phyloP scores from a whole-genome alignment of 805 yeast genomes.

The Kodamaea lidongshanica region DNA sequence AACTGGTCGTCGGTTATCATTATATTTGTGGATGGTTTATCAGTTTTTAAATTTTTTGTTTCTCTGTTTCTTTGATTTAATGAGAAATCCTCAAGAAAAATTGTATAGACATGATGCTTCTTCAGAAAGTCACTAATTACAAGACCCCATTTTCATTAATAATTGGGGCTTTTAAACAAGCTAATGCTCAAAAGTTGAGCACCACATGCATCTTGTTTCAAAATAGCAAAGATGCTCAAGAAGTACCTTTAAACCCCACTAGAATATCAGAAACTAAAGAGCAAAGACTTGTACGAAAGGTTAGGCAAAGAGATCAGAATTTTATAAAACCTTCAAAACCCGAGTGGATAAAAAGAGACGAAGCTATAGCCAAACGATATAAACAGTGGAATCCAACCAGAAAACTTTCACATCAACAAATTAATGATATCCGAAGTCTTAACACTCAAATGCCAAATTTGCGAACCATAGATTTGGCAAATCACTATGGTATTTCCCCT shows the following conservation, averaged over 20 bases:
- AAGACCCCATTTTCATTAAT: no score
- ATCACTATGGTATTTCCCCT: constrained; percentile 65
- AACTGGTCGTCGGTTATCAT: constrained; percentile 86
- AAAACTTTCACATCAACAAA: constrained; percentile 60
- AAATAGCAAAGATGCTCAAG: no score
- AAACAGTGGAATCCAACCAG: constrained; percentile 65
- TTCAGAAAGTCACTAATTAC: no score
- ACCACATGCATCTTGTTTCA: no score
- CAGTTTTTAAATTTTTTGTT: constrained; percentile 3
- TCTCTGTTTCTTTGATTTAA: no score
- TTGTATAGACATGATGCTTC: no score
- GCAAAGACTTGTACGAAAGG: constrained; percentile 2
- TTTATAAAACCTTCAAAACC: constrained; percentile 18
- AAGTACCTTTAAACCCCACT: no score
- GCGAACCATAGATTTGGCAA: constrained; percentile 52
- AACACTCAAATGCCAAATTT: constrained; percentile 56
- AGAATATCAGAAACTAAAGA: constrained; percentile 3
- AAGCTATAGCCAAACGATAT: constrained; percentile 56
- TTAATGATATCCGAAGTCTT: constrained; percentile 55
- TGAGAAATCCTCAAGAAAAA: no score
- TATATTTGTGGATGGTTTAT: constrained; percentile 4
- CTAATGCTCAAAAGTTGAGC: no score
- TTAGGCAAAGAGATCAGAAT: constrained; percentile 37
- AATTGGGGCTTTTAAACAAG: no score
- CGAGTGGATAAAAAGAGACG: constrained; percentile 66